Evolutionary conservation across 495 filamentous ascomycete species (phyloP), one percentile per base, ranked within the genome.

Genomic region (Sordaria brevicollis): DNA sequence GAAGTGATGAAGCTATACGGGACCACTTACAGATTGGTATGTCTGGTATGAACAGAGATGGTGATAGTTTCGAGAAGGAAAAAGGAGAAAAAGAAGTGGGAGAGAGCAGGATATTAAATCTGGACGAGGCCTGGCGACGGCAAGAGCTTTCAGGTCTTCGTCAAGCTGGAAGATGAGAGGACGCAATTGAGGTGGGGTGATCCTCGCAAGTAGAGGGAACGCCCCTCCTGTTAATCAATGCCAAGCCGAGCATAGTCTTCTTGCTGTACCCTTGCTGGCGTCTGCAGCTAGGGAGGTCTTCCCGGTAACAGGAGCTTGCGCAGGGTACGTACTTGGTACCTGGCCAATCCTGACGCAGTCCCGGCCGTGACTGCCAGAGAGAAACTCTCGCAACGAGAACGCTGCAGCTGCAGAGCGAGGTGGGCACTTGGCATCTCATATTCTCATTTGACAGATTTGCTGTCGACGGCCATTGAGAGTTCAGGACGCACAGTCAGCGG

Each of bases 101-200:
- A 38, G 31, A 38, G 66, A 35, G 13, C 37, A 68, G 67, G 67
- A 34, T 34, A 57, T 49, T 43, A 62, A 62, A 62, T 62, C 49
- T 62, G 25, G 49, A 62, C 49, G 25, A 62, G 49, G 21, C 49
- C 49, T 37, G 65, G 65, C 70, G 65, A 69, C 65, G 39, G 21
- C 36, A 68, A 73, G 74, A 78, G 70, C 73, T 78, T 73, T 75
- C 69, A 31, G 41, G 65, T 57, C 35, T 62, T 35, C 36, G 66
- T 31, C 67, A 37, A 71, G 68, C 37, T 72, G 67, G 74, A 41
- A 69, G 69, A 54, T n/a, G 38, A 67, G 65, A 71, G 75, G 76
- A 77, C 75, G 76, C 68, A 62, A 69, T 65, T 67, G 71, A 38
- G 76, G 77, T 77, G 74, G 77, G 75, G 77, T 78, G 77, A 77